phyloP scores from a whole-genome alignment of 805 yeast species.

The Dipodascopsis uninucleata region DNA sequence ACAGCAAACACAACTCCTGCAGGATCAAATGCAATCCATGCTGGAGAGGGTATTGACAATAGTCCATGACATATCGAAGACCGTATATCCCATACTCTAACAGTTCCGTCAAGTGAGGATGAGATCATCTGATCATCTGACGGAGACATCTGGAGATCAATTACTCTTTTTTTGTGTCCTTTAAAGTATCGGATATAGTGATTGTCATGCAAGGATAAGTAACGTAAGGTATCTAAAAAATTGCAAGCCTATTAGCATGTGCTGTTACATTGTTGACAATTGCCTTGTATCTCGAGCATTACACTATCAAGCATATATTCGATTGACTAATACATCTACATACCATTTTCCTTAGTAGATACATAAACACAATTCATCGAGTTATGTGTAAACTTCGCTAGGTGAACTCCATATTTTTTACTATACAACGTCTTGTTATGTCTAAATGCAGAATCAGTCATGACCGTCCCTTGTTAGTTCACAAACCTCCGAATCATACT shows the following conservation, averaged over 20 bases:
- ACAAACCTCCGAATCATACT: neutral
- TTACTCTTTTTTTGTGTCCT: conserved; percentile 80
- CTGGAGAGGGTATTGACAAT: conserved; percentile 52
- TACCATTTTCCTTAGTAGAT: conserved; percentile 74
- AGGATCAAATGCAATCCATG: conserved; percentile 72
- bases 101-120: conserved; percentile 71
- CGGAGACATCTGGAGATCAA: conserved; percentile 69
- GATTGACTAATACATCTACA: conserved; percentile 26
- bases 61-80: conserved; percentile 62
- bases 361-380: conserved; percentile 73
- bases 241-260: no score
- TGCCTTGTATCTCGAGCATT: no score
- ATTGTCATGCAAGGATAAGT: conserved; percentile 71
- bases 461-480: neutral
- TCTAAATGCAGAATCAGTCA: conserved; percentile 3
- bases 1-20: conserved; percentile 78
- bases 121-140: conserved; percentile 60
- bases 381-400: conserved; percentile 78
- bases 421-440: conserved; percentile 61
- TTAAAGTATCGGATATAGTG: conserved; percentile 77
- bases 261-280: neutral
- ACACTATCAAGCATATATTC: no score
- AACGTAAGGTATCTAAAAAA: conserved; percentile 49
- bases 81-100: conserved; percentile 83
- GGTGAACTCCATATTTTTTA: conserved; percentile 87